Conservation (phyloP, 2,329 filamentous ascomycete genomes). For the Capronia americana region DNA sequence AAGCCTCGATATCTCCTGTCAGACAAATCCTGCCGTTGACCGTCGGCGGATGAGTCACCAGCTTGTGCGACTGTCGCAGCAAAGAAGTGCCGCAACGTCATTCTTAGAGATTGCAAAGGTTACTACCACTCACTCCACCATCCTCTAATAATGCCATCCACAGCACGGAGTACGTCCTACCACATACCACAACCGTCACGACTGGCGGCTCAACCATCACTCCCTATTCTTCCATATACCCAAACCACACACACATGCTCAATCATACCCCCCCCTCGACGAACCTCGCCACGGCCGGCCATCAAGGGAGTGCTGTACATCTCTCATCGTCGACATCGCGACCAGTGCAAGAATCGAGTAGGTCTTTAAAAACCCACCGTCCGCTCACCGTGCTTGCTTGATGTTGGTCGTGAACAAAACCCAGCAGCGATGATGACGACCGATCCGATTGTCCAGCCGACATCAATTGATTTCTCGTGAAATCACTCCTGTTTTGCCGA, state of each 20-base stretch:
- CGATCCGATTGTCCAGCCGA: conserved; percentile 33
- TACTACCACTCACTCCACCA: no score
- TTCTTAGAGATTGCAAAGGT: not conserved
- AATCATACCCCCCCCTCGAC: not conserved
- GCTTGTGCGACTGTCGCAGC: no score
- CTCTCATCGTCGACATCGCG: not conserved
- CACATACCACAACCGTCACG: conserved; percentile 24
- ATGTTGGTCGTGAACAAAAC: conserved; percentile 35
- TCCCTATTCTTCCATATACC: conserved; percentile 15
- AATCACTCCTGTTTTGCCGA: conserved; percentile 38
- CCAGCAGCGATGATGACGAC: conserved; percentile 37
- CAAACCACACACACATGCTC: not conserved
- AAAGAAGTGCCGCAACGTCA: not conserved
- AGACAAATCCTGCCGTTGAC: not conserved
- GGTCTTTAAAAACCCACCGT: not conserved
- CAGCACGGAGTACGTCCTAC: not conserved
- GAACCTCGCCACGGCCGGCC: not conserved
- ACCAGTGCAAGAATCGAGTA: no score
- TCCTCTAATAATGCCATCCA: not conserved
- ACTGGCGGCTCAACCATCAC: not conserved
- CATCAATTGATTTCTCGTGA: conserved; percentile 38
- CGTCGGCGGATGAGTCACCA: not conserved
- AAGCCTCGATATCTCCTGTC: not conserved
- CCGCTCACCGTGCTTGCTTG: conserved; percentile 3
- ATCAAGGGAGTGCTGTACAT: not conserved